These are phyloP conservation scores for Xylaria longipes DNA, from an alignment of 495 filamentous ascomycete genomes.

Conservation along the genomic window DNA sequence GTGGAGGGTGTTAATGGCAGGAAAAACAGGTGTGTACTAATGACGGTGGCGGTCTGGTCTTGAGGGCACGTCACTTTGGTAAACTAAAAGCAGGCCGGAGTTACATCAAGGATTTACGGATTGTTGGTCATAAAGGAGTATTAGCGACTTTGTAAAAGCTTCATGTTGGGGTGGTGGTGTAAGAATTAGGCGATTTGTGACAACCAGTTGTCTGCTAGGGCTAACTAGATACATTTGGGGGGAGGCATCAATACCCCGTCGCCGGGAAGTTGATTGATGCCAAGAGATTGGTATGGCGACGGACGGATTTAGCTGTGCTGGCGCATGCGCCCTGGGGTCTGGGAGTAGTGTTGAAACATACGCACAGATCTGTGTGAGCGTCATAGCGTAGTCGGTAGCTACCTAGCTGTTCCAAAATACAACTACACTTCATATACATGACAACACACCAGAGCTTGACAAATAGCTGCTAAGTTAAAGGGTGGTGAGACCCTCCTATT, in stretches of 20 bases:
- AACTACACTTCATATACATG: not conserved
- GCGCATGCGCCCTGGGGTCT: not conserved
- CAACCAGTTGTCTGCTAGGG: constrained; percentile 9
- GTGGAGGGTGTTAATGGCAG: constrained; percentile 2
- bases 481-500: not conserved
- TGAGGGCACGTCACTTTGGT: constrained; percentile 3
- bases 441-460: constrained; percentile 1
- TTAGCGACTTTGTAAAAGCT: constrained; percentile 4
- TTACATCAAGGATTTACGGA: constrained; percentile 16
- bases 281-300: not conserved
- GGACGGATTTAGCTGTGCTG: not conserved
- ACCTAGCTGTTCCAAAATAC: not conserved
- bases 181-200: not conserved
- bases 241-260: not conserved
- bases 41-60: not conserved
- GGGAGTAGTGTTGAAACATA: constrained; percentile 10
- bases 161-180: not conserved
- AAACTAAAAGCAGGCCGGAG: not conserved
- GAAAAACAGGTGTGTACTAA: constrained; percentile 12
- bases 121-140: constrained; percentile 3
- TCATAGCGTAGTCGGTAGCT: not conserved
- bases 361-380: constrained; percentile 17
- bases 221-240: not conserved
- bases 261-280: constrained; percentile 11
- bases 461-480: constrained; percentile 3